Base-by-base conservation (phyloP, 2,329 filamentous ascomycete species). In the Sclerotinia nivalis region DNA sequence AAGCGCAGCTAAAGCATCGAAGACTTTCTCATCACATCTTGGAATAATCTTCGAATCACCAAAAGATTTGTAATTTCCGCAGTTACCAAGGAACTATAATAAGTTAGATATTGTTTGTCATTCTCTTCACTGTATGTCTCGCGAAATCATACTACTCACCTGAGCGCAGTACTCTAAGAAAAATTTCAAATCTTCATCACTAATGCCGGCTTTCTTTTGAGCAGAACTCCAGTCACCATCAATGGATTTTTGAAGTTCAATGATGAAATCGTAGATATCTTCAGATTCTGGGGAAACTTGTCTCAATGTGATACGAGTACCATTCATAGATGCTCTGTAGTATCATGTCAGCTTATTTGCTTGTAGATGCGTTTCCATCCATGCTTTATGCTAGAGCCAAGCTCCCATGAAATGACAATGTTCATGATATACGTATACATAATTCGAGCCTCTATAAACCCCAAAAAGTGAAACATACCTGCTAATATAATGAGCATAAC, bases 401-500 rank as follows among this genome's bases (percentile, higher is more conserved):
- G 7, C 8, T 40, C 20, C 22, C 15, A 22, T 15, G 1, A 6
- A 4, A 15, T 15, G n/a, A 22, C 4, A 18, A 13, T 13, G 6
- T 28, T 9, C 13, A 28, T 20, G 2, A 52, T 9, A n/a, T 18
- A 52, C 40, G 9, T 25, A 20, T 20, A 12, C 22, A 22, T 43
- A 13, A 9, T 40, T 37, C 20, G n/a, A 55, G 47, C 25, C n/a
- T 54, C 3, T 25, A 5, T 18, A n/a, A 34, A 34, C 13, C 18
- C 13, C 8, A 4, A 13, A 31, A 69, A 9, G 40, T 55, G 6
- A 37, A 49, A 67, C 84, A 75, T 84, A 92, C 91, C 87, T 88
- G 86, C 90, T 93, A 79, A 97, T 92, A 78, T 90, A 93, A 82
- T 97, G 94, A 73, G 94, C 92, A 84, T 97, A 97, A 78, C 91